Evolutionary conservation across 192 early-diverging fungal genomes (phyloP).

Genomic region (Entrophospora sp.): DNA sequence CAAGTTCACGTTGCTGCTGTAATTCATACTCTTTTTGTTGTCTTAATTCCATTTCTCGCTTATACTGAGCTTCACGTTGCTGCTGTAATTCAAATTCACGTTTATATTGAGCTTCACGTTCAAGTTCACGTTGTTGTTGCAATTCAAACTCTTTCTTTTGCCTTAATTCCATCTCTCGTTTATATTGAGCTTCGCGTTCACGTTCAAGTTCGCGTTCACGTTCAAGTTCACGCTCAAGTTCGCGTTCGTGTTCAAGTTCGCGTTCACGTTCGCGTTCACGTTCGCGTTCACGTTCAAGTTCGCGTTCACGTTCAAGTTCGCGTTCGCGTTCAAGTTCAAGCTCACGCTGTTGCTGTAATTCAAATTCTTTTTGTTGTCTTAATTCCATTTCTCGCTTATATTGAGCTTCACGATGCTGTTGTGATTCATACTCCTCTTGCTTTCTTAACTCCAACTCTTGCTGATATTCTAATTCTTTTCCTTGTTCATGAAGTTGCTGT

Average conservation of each 20-base stretch:
- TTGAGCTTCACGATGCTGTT: background rate
- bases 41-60: background rate
- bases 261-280: background rate
- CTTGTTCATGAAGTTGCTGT: no score
- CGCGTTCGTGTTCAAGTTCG: background rate
- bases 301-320: background rate
- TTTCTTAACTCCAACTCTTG: no score
- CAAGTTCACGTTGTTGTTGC: no score
- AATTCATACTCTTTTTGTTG: background rate
- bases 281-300: background rate
- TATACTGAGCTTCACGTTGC: background rate
- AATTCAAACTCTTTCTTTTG: background rate
- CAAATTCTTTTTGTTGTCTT: background rate
- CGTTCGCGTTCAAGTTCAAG: background rate
- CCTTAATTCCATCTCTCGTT: background rate
- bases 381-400: background rate
- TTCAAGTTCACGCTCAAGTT: background rate
- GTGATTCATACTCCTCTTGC: no score
- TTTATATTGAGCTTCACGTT: no score
- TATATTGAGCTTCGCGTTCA: background rate
- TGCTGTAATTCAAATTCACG: no score
- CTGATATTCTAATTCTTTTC: no score
- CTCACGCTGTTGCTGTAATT: background rate
- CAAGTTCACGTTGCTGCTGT: background rate
- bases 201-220: background rate